phyloP scores from a whole-genome alignment of 1,284 basidiomycete genomes.

The Ceratobasidium sp. region DNA sequence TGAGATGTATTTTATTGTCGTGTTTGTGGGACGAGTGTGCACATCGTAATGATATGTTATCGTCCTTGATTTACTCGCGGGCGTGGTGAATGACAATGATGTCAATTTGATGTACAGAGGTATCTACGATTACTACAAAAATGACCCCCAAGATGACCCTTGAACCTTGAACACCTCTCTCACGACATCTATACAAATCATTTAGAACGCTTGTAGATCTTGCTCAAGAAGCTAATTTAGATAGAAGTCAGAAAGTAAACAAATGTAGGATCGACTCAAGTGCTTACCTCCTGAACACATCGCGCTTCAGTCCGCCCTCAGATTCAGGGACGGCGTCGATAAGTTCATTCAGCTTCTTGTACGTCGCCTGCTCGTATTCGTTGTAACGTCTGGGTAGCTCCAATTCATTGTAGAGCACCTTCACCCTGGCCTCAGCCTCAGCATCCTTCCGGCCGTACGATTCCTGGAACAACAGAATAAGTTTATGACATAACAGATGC shows the following conservation, averaged over 20 bases:
- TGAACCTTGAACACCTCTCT: too few species aligned
- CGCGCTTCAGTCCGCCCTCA: conserved; percentile 73
- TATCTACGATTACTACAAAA: too few species aligned
- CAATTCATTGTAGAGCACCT: conserved; percentile 80
- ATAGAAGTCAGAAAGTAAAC: too few species aligned
- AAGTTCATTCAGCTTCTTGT: conserved; percentile 71
- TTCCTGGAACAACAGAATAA: conserved; percentile 58
- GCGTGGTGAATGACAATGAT: too few species aligned
- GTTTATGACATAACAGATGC: conserved; percentile 3
- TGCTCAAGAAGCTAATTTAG: conserved; percentile 81
- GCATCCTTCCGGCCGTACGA: conserved; percentile 90
- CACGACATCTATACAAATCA: too few species aligned
- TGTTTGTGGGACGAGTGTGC: too few species aligned
- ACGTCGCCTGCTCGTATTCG: conserved; percentile 81
- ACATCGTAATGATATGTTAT: too few species aligned
- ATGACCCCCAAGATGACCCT: too few species aligned
- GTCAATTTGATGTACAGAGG: too few species aligned
- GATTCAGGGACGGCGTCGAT: conserved; percentile 76
- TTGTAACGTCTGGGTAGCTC: conserved; percentile 76
- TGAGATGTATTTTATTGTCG: conserved; percentile 18
- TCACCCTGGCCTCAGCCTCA: conserved; percentile 73
- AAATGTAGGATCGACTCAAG: background rate
- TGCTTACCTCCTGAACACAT: conserved; percentile 71
- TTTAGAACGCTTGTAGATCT: conserved; percentile 91
- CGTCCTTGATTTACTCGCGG: too few species aligned